A percentile compares a stretch with the other conserved stretches of the same genome.
phyloP scores from a whole-genome alignment of 2,329 filamentous ascomycete genomes.

The Colletotrichum truncatum region DNA sequence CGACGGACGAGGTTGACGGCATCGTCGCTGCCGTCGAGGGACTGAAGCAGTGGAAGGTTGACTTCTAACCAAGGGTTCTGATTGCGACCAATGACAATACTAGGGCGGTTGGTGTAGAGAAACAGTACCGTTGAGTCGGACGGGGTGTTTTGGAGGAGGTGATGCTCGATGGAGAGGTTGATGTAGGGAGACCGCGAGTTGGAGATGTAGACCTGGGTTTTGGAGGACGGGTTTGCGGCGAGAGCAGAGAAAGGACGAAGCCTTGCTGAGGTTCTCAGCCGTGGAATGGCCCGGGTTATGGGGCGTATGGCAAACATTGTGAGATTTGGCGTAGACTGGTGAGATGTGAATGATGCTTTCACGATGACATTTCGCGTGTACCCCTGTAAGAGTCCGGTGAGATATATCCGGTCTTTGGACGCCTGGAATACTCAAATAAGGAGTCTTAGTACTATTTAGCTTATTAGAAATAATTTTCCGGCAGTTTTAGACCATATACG shows the following conservation, averaged over 20 bases:
- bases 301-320: constrained; percentile 4
- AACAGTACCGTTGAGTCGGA: constrained; percentile 81
- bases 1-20: constrained; percentile 74
- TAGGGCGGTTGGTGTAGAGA: constrained; percentile 87
- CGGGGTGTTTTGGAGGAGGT: constrained; percentile 79
- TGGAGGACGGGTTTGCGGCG: constrained; percentile 52
- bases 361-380: background rate
- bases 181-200: constrained; percentile 78
- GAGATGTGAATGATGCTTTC: background rate
- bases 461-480: no score
- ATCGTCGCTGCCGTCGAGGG: constrained; percentile 27
- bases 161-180: constrained; percentile 95
- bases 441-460: no score
- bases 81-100: constrained; percentile 92
- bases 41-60: constrained; percentile 70
- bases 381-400: background rate
- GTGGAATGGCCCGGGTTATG: background rate
- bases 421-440: no score
- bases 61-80: constrained; percentile 98
- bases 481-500: no score
- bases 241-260: constrained; percentile 33
- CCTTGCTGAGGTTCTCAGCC: background rate
- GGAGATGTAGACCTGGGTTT: constrained; percentile 76
- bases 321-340: background rate
- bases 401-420: background rate